These are phyloP conservation scores for Cryptococcus floricola DNA, from an alignment of 1,284 basidiomycete species.

Conservation along the genomic window DNA sequence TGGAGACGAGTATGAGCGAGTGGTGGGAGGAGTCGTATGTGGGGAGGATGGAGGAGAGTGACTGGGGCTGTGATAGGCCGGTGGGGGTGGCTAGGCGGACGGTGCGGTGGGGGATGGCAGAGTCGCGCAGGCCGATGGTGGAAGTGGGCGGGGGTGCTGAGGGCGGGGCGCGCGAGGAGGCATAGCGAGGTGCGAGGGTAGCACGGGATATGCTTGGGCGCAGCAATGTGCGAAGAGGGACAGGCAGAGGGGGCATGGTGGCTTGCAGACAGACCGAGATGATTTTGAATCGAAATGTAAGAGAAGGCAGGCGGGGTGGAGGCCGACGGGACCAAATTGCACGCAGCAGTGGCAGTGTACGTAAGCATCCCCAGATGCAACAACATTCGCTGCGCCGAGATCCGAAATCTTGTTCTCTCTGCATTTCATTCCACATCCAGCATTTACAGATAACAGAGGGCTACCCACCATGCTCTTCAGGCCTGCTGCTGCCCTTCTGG, in stretches of 20 bases:
- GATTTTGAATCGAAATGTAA: too few relatives aligned
- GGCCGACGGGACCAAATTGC: too few relatives aligned
- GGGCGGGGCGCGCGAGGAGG: not conserved
- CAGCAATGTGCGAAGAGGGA: too few relatives aligned
- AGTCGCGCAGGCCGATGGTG: conserved; percentile 8
- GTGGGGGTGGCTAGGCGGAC: conserved; percentile 37
- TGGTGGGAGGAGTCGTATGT: conserved; percentile 22
- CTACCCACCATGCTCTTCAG: conserved; percentile 13
- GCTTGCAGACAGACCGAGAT: too few relatives aligned
- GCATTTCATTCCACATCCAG: not conserved
- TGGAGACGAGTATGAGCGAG: conserved; percentile 19
- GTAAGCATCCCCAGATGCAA: too few relatives aligned
- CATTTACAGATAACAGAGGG: not conserved
- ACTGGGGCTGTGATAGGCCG: conserved; percentile 18
- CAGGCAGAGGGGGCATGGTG: too few relatives aligned
- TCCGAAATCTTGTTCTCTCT: too few relatives aligned
- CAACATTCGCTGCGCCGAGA: too few relatives aligned
- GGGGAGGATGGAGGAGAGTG: conserved; percentile 18
- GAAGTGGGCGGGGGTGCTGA: not conserved
- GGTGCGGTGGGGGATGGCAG: conserved; percentile 30
- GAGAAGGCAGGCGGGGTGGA: too few relatives aligned
- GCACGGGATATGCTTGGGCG: too few relatives aligned
- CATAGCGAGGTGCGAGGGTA: not conserved
- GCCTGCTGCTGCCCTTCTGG: conserved; percentile 10
- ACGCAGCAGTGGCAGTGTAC: too few relatives aligned